Base-by-base conservation (phyloP, 306 rosid genomes). In the Fagus sylvatica region DNA sequence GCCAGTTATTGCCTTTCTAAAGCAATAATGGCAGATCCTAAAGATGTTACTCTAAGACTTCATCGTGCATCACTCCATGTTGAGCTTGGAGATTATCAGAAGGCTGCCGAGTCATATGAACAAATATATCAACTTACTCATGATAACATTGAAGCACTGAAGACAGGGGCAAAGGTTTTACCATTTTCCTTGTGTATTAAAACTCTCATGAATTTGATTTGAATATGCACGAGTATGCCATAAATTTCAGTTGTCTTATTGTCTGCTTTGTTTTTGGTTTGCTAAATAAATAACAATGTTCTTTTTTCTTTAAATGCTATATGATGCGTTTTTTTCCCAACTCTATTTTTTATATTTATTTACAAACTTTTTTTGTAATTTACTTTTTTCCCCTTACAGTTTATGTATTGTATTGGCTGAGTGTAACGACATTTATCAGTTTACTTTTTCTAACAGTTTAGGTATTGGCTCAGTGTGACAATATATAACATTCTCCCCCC, bases 1-100 rank as follows among this genome's bases (percentile, higher is more conserved):
- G 97, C 95, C 17, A 81, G 76, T 76, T 85, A 85, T 76, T 94
- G 95, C 74, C 91, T 94, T 83, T 87, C 91, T 60, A 94, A 85
- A 85, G 98, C 95, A 85, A 92, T 92, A 80, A 83, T 83, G 62
- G 95, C 97, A 30, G 96, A 94, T 81, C 97, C 96, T 46, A 69
- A 82, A 74, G 88, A 92, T 69, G 57, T 74, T 57, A 69, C 62
- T 70, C 83, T 92, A 79, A 90, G 91, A 80, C 39, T 61, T 32
- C 75, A 80, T 30, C 97, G 88, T 73, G 98, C 98, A 40, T 79
- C 85, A 73, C 84, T 94, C 71, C 88, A 88, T 80, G 84, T 81
- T 80, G 88, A 88, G 79, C 87, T 80, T 76, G 87, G 89, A 82
- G 93, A 94, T 74, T 86, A 84, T 81, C 92, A 93, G 61, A 94